Evolutionary conservation across 1,284 basidiomycete species (phyloP), one percentile per base, ranked within the genome.

Genomic region (Irpex sp.): DNA sequence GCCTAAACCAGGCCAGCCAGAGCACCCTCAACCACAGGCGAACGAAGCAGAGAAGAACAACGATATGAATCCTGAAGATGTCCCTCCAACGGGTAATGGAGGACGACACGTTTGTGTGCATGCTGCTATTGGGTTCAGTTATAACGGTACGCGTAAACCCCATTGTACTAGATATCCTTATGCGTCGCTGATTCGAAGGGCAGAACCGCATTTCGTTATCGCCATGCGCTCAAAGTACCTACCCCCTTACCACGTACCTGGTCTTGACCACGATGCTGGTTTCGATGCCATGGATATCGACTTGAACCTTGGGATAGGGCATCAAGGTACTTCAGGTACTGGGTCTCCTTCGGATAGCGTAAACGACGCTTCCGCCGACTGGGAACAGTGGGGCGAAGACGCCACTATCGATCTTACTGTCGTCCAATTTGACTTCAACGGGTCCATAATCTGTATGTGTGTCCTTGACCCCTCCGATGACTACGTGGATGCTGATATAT

Each of bases 381-480:
- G 83, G 80, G 85, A 87, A 58, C 73, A 77, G 49, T 84, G 83
- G 76, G 82, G 82, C 1, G 87, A 89, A 67, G 86, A 88, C 59
- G 73, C 77, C 10, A 77, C 72, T 6, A 82, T 91, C 63, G 82
- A 88, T 47, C 63, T 91, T 5, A 84, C 80, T 39, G 42, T 58
- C 5, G 36, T 64, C 18, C 8, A 23, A n/a, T 23, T 60, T 28
- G 45, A 42, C 4, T 55, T 45, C 45, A 58, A 42, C n/a, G 80
- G 80, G 3, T 33, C 52, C 66, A 37, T 61, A 64, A n/a, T 28
- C 16, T 21, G 36, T 42, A 5, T 28, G 51, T 45, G 39, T 12
- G 19, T 58, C 4, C 4, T 77, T 82, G 65, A 71, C 83, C 83
- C 21, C n/a, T 64, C 66, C 58, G 8, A 58, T 63, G 56, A 63